A percentile compares a stretch with the other conserved stretches of the same genome.
These are phyloP conservation scores for Amylocarpus encephaloides DNA, from an alignment of 2,329 filamentous ascomycete species.

Conservation along the genomic window DNA sequence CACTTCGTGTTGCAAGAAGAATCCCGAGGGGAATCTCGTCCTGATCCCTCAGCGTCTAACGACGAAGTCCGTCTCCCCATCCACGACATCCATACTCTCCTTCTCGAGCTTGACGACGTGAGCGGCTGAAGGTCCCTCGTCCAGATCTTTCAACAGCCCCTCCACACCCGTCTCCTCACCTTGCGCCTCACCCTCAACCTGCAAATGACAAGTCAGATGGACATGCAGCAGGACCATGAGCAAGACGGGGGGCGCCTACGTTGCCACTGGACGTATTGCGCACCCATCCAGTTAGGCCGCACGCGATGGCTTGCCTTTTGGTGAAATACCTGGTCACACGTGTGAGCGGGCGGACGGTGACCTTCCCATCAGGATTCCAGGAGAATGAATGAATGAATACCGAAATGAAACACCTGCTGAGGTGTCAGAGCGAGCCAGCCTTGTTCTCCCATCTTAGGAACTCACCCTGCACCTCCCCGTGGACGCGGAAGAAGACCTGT, in stretches of 20 bases:
- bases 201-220: not conserved
- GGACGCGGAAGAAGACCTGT: slow-evolving; percentile 57
- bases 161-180: slow-evolving; percentile 59
- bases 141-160: slow-evolving; percentile 67
- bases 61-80: slow-evolving; percentile 62
- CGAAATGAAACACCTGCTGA: slow-evolving; percentile 19
- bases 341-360: not conserved
- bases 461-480: slow-evolving; percentile 65
- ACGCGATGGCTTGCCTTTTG: slow-evolving; percentile 43
- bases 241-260: slow-evolving; percentile 31
- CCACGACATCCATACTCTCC: slow-evolving; percentile 55
- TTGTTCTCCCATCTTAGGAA: too few relatives aligned
- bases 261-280: slow-evolving; percentile 52
- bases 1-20: not conserved
- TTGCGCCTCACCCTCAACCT: slow-evolving; percentile 90
- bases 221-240: not conserved
- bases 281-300: slow-evolving; percentile 55
- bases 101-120: slow-evolving; percentile 69
- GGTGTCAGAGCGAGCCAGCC: not conserved
- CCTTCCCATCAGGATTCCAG: too few relatives aligned
- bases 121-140: slow-evolving; percentile 66
- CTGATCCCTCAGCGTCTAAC: slow-evolving; percentile 31
- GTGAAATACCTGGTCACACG: slow-evolving; percentile 46
- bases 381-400: not conserved
- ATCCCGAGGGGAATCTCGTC: not conserved